Evolutionary conservation across 1,284 basidiomycete genomes (phyloP).

Genomic region (Ceratobasidium papillatum): DNA sequence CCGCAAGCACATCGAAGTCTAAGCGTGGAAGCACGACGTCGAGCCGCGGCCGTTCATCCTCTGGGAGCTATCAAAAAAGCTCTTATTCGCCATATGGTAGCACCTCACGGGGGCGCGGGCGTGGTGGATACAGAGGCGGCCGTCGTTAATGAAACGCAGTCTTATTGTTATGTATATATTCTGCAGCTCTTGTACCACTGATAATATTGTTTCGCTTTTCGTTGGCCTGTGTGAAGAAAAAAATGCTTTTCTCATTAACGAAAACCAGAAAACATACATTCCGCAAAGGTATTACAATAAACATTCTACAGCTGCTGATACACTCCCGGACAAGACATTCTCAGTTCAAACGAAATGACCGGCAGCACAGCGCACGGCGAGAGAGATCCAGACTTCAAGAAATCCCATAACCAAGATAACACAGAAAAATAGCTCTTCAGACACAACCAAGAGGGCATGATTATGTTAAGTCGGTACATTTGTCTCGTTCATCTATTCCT

Average conservation of each 20-base stretch:
- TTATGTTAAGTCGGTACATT: not conserved
- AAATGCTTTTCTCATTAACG: not conserved
- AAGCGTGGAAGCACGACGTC: constrained; percentile 26
- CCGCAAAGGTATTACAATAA: constrained; percentile 30
- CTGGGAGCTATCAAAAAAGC: constrained; percentile 20
- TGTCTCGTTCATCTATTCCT: not conserved
- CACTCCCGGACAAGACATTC: constrained; percentile 25
- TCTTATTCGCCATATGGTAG: constrained; percentile 12
- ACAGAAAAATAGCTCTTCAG: constrained; percentile 1
- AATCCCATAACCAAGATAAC: constrained; percentile 7
- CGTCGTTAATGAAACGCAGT: not conserved
- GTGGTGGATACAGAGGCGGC: constrained; percentile 31
- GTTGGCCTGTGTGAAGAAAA: not conserved
- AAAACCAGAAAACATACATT: not conserved
- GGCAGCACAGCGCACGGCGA: constrained; percentile 19
- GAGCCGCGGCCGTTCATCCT: constrained; percentile 7
- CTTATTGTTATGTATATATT: not conserved
- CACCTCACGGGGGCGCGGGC: constrained; percentile 17
- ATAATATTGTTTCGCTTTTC: not conserved
- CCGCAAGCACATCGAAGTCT: not conserved
- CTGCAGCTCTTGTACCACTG: not conserved
- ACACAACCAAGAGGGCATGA: not conserved
- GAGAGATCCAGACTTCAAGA: not conserved
- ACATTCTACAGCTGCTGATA: constrained; percentile 13
- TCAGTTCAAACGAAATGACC: constrained; percentile 19